These are phyloP conservation scores for Candida maris DNA, from an alignment of 805 yeast genomes.

Conservation along the genomic window DNA sequence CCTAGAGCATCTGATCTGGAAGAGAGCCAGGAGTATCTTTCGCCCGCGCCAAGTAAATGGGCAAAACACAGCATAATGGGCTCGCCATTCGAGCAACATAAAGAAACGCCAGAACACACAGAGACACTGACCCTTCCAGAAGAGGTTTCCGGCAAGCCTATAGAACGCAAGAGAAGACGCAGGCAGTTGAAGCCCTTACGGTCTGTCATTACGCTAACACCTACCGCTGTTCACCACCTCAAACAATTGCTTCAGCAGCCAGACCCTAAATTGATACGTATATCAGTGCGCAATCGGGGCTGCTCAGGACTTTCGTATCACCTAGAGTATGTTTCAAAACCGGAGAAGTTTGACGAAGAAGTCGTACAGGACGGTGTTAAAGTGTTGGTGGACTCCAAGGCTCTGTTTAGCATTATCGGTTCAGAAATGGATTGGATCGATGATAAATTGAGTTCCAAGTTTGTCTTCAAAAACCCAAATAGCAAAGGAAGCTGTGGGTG, in stretches of 20 bases:
- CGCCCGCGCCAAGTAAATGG: slow-evolving; percentile 22
- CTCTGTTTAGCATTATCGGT: slow-evolving; percentile 91
- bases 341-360: slow-evolving; percentile 94
- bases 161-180: slow-evolving; percentile 34
- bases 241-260: slow-evolving; percentile 69
- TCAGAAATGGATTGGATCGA: slow-evolving; percentile 99
- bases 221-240: slow-evolving; percentile 73
- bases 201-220: slow-evolving; percentile 79
- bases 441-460: slow-evolving; percentile 82
- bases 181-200: slow-evolving; percentile 81
- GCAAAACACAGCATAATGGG: slow-evolving; percentile 29
- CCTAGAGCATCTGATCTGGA: slow-evolving; percentile 5
- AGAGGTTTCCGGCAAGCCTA: slow-evolving; percentile 6
- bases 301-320: slow-evolving; percentile 94
- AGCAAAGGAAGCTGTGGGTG: slow-evolving; percentile 98
- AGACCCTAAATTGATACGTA: slow-evolving; percentile 81
- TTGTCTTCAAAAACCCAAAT: slow-evolving; percentile 92
- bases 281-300: slow-evolving; percentile 94
- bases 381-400: slow-evolving; percentile 92
- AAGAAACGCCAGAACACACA: background rate
- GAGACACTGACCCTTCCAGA: background rate
- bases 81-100: slow-evolving; percentile 6
- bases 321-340: slow-evolving; percentile 81
- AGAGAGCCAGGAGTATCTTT: slow-evolving; percentile 6
- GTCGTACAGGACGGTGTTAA: slow-evolving; percentile 92